These are phyloP conservation scores for Glebionis coronaria DNA, from an alignment of 129 eudicot species.

Conservation along the genomic window DNA sequence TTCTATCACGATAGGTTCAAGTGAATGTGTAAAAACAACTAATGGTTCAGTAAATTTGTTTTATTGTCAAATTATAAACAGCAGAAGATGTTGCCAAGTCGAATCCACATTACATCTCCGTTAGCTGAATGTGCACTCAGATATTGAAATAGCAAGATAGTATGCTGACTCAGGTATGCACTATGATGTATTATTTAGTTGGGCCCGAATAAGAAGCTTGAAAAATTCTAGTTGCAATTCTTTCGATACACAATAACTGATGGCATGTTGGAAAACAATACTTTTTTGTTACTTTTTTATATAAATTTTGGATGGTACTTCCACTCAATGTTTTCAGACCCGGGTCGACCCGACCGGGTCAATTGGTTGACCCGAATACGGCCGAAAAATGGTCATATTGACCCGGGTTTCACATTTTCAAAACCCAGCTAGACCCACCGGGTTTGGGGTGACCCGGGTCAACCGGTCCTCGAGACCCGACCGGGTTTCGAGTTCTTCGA, in stretches of 20 bases:
- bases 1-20: no score
- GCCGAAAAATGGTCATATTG: no score
- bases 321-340: no score
- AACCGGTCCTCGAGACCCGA: no score
- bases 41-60: no score
- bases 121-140: not conserved
- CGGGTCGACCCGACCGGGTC: no score
- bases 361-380: no score
- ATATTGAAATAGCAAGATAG: not conserved
- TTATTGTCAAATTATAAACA: not conserved
- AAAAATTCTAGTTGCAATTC: not conserved
- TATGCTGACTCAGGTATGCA: not conserved
- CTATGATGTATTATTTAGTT: not conserved
- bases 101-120: conserved; percentile 6
- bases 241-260: conserved; percentile 4
- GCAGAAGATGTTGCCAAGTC: not conserved
- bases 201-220: not conserved
- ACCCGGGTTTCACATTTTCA: no score
- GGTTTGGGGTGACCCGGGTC: no score
- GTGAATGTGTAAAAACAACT: no score
- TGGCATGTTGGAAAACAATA: conserved; percentile 4
- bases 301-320: not conserved
- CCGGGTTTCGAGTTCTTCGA: no score
- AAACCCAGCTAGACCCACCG: no score
- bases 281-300: not conserved